phyloP scores from a whole-genome alignment of 2,329 filamentous ascomycete species.

The Pseudodiploospora longispora region DNA sequence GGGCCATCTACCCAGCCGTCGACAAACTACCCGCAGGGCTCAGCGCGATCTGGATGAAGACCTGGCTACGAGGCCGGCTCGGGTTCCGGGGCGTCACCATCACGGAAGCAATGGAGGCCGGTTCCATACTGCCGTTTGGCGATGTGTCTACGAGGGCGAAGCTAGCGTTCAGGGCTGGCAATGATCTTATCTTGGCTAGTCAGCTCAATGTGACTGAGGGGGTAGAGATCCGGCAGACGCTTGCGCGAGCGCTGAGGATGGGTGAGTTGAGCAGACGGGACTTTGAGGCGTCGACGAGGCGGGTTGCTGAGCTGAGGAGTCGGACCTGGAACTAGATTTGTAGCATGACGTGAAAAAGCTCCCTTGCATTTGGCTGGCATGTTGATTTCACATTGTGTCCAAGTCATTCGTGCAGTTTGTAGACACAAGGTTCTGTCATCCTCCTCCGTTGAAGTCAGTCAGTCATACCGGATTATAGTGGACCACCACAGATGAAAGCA shows the following conservation, averaged over 20 bases:
- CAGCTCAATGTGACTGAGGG: constrained; percentile 8
- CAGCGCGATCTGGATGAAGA: constrained; percentile 9
- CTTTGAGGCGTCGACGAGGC: constrained; percentile 4
- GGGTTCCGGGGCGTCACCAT: constrained; percentile 5
- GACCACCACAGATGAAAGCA: too few species aligned
- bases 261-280: constrained; percentile 5
- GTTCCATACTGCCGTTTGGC: constrained; percentile 4
- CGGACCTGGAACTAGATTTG: constrained; percentile 3
- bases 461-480: too few species aligned
- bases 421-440: too few species aligned
- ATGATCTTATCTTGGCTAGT: constrained; percentile 8
- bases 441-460: too few species aligned
- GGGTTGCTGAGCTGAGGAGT: constrained; percentile 6
- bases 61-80: constrained; percentile 2
- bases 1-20: background rate
- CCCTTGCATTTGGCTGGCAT: too few species aligned
- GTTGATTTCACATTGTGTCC: too few species aligned
- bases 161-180: constrained; percentile 6
- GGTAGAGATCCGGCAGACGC: constrained; percentile 4
- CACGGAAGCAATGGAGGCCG: constrained; percentile 10
- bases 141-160: constrained; percentile 2
- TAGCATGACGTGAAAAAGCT: too few species aligned
- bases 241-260: background rate
- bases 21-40: constrained; percentile 4
- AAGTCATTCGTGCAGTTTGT: too few species aligned